Evolutionary conservation across 2,329 filamentous ascomycete species (phyloP), one percentile per base, ranked within the genome.

Genomic region (Tricladium varicosporioides): DNA sequence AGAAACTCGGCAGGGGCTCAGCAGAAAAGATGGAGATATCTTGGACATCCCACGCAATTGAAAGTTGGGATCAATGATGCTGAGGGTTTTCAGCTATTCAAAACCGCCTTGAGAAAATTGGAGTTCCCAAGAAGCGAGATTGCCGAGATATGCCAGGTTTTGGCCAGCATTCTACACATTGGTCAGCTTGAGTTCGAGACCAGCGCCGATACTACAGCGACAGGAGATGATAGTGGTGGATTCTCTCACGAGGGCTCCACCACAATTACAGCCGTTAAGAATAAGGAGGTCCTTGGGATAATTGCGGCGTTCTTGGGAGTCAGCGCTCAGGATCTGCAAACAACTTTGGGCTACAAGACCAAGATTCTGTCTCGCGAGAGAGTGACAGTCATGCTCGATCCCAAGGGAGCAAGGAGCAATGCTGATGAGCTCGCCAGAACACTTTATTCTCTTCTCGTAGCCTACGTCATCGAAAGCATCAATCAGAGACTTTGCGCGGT

Each of bases 341-440:
- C 83, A 42, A 96, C 91, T 31, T 79, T 99, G 57, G 91, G 92
- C 2, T 96, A 97, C 79, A 95, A 96, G 76, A 97, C 92, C 16
- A 97, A 96, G 79, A 97, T 94, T 65, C 87, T 99, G 56, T 90
- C 95, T 70, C 89, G 92, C 62, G 94, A 99, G 78, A 88, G 94
- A 54, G 94, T 99, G n/a, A 99, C 94, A 0, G 90, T 99, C 63
- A 96, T 99, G 92, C 82, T 99, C 33, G 94, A 99, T 69, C 91
- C 93, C 5, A 86, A 85, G 56, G 94, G 94, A 42, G 94, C 94
- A 47, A 87, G 92, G 51, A 87, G 85, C 42, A 97, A 97, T 65
- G 94, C 94, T 14, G 92, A 97, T 69, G 94, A 97, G 73, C 83
- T 99, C 49, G 92, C 94, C 4, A 84, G 93, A 51, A 97, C 93